A percentile compares a stretch with the other conserved stretches of the same genome.
Evolutionary conservation across 148 eudicot species (phyloP).

Genomic region (Suaeda aralocaspica): DNA sequence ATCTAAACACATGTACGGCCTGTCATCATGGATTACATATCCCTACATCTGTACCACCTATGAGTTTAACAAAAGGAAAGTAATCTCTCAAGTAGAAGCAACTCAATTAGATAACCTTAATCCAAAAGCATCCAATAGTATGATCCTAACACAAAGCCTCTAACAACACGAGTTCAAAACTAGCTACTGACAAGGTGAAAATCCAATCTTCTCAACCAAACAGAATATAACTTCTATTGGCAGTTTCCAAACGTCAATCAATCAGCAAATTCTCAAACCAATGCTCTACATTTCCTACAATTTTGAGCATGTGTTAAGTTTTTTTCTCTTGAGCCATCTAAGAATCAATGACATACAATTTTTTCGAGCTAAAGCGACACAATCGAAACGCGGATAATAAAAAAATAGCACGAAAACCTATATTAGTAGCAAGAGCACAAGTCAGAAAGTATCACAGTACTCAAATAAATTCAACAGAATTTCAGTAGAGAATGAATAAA

Average conservation of each 20-base stretch:
- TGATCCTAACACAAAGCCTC: not conserved
- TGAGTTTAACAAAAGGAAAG: not conserved
- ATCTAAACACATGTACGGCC: not conserved
- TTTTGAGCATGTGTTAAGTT: not conserved
- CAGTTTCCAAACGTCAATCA: not conserved
- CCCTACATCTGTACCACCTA: not conserved
- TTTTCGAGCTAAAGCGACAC: not conserved
- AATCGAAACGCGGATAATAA: not conserved
- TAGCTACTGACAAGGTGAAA: not conserved
- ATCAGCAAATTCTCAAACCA: not conserved
- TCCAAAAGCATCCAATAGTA: not conserved
- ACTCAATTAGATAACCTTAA: not conserved
- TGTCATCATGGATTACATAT: not conserved
- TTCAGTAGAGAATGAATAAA: not conserved
- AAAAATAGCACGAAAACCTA: not conserved
- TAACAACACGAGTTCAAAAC: conserved; percentile 1
- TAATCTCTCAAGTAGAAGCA: not conserved
- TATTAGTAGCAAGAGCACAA: not conserved
- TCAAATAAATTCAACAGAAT: not conserved
- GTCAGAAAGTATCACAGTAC: not conserved
- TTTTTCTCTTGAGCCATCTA: not conserved
- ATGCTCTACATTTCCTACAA: not conserved
- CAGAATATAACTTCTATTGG: not conserved
- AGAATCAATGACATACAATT: not conserved
- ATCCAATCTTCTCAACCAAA: not conserved